phyloP scores from a whole-genome alignment of 2,329 filamentous ascomycete genomes.

The Ophiostoma fasciatum region DNA sequence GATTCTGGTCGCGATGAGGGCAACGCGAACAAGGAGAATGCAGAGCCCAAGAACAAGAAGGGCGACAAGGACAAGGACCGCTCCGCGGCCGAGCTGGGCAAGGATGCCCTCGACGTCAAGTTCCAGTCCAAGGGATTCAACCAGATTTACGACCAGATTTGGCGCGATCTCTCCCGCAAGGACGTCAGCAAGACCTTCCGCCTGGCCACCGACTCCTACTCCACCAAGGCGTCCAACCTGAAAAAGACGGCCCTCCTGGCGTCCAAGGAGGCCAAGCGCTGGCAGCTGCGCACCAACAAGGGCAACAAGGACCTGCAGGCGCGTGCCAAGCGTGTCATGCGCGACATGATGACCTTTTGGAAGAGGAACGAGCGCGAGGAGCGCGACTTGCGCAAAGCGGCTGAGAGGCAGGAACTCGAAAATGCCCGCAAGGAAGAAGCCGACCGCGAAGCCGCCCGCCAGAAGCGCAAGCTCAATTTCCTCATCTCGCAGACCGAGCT shows the following conservation, averaged over 20 bases:
- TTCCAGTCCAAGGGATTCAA: constrained; percentile 89
- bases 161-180: constrained; percentile 85
- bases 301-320: constrained; percentile 96
- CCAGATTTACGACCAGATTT: constrained; percentile 94
- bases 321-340: constrained; percentile 92
- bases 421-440: constrained; percentile 94
- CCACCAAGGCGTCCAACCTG: constrained; percentile 83
- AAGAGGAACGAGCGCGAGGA: constrained; percentile 97
- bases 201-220: constrained; percentile 71
- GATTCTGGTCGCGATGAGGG: constrained; percentile 27
- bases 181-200: constrained; percentile 88
- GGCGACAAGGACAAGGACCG: constrained; percentile 22
- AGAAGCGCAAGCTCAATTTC: constrained; percentile 98
- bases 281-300: constrained; percentile 97
- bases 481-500: constrained; percentile 96
- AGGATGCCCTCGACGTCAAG: constrained; percentile 41
- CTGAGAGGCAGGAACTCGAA: constrained; percentile 90
- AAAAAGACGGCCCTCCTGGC: constrained; percentile 96
- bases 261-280: constrained; percentile 91
- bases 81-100: constrained; percentile 26
- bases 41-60: constrained; percentile 27
- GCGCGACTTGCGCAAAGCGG: constrained; percentile 81
- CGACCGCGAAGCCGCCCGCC: constrained; percentile 89
- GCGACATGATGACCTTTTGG: constrained; percentile 99
- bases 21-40: constrained; percentile 32